Evolutionary conservation across 805 yeast species (phyloP), one percentile per base, ranked within the genome.

Genomic region (Lipomyces kockii): DNA sequence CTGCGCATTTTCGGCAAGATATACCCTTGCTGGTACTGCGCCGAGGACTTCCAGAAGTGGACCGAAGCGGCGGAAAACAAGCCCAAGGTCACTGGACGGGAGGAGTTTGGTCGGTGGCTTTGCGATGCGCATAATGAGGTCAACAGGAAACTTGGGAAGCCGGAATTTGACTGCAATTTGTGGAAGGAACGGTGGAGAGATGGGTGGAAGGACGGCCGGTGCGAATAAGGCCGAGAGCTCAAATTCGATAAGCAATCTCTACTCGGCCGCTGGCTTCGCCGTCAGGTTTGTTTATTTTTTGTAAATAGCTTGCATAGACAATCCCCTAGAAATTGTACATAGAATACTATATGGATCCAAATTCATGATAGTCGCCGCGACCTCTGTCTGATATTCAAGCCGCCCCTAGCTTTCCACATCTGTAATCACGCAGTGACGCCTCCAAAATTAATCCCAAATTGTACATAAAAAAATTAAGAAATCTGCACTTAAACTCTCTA

Each of bases 161-260:
- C 91, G 6, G 81, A 81, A 64, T 95, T 95, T 76, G 92, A 94
- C 76, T 94, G 98, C 74, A 82, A 87, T 66, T 83, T 90, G 71
- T 95, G 99, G 99, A 88, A 88, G 76, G 86, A 90, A 74, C 87
- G 99, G 76, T 94, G 99, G 99, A 87, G 85, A 72, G 97, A 91
- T 73, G 98, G 98, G 0, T 92, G 97, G 97, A 89, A 89, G 49
- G 87, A 85, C 72, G 86, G 86, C 1, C 77, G 82, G 29, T 84
- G 86, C 71, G 85, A 83, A 66, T 82, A 66, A 51, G 22, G 22
- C 11, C 12, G 8, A 43, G 25, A 43, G 7, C 32, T 5, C 29
- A 27, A 29, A 1, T 29, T 27, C 32, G 32, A 29, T 29, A 29
- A n/a, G 32, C 32, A 29, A 43, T 6, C 9, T 43, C 49, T 43